Evolutionary conservation across 139 green algal species (phyloP).

Genomic region (Haematococcus lacustris): DNA sequence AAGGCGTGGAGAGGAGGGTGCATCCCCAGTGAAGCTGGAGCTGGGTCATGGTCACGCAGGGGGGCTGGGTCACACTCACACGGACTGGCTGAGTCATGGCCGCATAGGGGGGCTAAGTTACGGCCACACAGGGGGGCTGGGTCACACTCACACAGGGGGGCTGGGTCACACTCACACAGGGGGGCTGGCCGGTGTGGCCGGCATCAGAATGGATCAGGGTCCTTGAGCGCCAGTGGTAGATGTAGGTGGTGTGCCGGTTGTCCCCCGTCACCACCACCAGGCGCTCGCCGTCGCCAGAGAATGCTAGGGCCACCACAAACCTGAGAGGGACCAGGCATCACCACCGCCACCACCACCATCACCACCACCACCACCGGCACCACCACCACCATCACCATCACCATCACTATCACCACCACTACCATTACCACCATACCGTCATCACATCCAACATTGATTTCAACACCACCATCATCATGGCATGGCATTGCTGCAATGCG

Average conservation of each 20-base stretch:
- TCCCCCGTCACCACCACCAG: conserved; percentile 55
- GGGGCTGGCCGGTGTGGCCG: conserved; percentile 2
- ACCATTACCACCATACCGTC: background rate
- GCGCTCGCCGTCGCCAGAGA: conserved; percentile 21
- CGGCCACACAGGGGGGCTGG: too few species aligned
- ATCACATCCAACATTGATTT: background rate
- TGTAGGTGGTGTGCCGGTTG: conserved; percentile 51
- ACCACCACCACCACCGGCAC: background rate
- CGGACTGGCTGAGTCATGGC: too few species aligned
- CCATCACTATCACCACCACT: background rate
- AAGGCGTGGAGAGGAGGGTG: too few species aligned
- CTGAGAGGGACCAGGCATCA: background rate
- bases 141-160: background rate
- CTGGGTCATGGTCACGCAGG: too few species aligned
- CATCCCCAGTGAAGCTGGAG: too few species aligned
- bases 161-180: background rate
- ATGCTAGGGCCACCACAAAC: conserved; percentile 38
- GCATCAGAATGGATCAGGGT: conserved; percentile 23
- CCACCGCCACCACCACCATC: background rate
- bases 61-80: too few species aligned
- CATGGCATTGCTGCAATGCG: background rate
- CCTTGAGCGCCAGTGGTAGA: conserved; percentile 43
- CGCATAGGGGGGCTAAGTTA: too few species aligned
- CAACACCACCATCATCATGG: background rate
- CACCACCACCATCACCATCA: background rate